Conservation (phyloP, 768 basidiomycete genomes). For the Leccinum arenicola region DNA sequence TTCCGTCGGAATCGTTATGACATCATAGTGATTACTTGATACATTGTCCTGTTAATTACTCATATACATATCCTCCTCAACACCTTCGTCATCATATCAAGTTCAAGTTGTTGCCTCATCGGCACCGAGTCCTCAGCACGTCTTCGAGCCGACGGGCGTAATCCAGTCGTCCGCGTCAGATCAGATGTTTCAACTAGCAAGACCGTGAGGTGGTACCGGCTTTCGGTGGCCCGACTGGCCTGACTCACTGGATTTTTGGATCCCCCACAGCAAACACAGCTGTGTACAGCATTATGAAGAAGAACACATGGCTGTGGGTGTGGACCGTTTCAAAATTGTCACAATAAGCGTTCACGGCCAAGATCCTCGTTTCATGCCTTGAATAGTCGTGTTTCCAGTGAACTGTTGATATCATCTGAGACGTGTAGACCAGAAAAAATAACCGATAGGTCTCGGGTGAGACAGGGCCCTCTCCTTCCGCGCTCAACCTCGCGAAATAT, state of each 20-base stretch:
- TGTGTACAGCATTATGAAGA: conserved; percentile 14
- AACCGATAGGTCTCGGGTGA: too few relatives aligned
- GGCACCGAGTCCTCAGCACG: not conserved
- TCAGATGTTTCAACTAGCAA: not conserved
- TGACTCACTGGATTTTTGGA: conserved; percentile 10
- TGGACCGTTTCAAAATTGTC: not conserved
- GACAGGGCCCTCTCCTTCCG: too few relatives aligned
- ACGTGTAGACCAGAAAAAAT: too few relatives aligned
- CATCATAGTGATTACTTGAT: not conserved
- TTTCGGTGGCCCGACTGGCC: not conserved
- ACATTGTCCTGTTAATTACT: not conserved
- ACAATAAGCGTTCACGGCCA: not conserved
- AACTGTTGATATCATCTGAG: not conserved
- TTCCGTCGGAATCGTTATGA: not conserved
- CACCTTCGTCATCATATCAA: not conserved
- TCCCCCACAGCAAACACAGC: conserved; percentile 19
- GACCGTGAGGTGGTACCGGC: not conserved
- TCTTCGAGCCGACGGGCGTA: not conserved
- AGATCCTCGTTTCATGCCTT: conserved; percentile 7
- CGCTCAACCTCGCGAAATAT: too few relatives aligned
- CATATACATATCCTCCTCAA: not conserved
- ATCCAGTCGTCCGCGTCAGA: not conserved
- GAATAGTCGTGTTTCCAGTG: not conserved
- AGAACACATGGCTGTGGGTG: not conserved
- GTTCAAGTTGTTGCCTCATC: not conserved